These are phyloP conservation scores for Westerdykella aurantiaca DNA, from an alignment of 2,329 filamentous ascomycete genomes.

Conservation along the genomic window DNA sequence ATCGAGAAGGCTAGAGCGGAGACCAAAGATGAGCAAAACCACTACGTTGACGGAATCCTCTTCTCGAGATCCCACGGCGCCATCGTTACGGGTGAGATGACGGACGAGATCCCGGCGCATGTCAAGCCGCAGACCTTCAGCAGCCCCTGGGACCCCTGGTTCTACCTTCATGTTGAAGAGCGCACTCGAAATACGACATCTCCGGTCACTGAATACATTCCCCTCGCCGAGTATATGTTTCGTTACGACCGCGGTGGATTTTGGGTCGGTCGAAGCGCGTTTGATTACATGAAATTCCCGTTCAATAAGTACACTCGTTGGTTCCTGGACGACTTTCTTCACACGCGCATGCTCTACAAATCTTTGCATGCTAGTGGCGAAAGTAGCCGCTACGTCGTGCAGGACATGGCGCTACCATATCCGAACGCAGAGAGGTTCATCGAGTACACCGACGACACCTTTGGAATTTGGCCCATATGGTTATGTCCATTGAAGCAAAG, in stretches of 20 bases:
- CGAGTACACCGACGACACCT: constrained; percentile 35
- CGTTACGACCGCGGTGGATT: constrained; percentile 65
- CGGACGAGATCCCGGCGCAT: constrained; percentile 28
- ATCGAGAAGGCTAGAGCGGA: constrained; percentile 37
- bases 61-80: constrained; percentile 41
- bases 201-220: constrained; percentile 51
- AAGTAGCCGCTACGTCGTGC: constrained; percentile 57
- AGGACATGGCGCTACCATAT: constrained; percentile 53
- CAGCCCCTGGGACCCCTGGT: constrained; percentile 46
- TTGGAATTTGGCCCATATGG: constrained; percentile 46
- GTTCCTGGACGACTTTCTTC: constrained; percentile 57
- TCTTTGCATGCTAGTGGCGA: constrained; percentile 59
- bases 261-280: constrained; percentile 60
- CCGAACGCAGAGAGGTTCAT: constrained; percentile 41
- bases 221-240: constrained; percentile 62
- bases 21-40: constrained; percentile 32
- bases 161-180: constrained; percentile 46
- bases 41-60: constrained; percentile 49
- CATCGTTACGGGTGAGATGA: constrained; percentile 43
- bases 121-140: constrained; percentile 37
- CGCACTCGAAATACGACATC: constrained; percentile 28
- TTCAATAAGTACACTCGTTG: constrained; percentile 60
- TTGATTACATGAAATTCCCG: constrained; percentile 58
- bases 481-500: constrained; percentile 42
- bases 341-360: constrained; percentile 60